These are phyloP conservation scores for Casuarina equisetifolia DNA, from an alignment of 306 rosid species.

Conservation along the genomic window DNA sequence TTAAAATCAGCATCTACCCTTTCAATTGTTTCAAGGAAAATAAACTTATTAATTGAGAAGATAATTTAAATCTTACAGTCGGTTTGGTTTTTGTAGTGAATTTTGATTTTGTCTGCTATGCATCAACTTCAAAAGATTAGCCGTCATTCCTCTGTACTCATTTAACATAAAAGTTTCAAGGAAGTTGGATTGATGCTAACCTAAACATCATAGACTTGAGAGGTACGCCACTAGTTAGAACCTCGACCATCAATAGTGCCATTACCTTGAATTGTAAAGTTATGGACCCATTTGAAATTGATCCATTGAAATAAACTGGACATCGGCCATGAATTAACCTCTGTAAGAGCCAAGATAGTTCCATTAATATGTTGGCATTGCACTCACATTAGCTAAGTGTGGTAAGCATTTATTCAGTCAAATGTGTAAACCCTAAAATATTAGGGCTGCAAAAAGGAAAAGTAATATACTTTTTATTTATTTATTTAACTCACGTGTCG, in stretches of 20 bases:
- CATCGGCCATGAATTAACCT: slow-evolving; percentile 69
- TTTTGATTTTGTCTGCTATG: slow-evolving; percentile 53
- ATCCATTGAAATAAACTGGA: slow-evolving; percentile 80
- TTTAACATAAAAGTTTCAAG: background rate
- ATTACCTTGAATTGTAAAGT: slow-evolving; percentile 76
- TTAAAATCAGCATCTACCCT: background rate
- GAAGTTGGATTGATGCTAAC: slow-evolving; percentile 23
- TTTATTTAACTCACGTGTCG: too few relatives aligned
- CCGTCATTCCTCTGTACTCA: background rate
- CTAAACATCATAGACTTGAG: slow-evolving; percentile 36
- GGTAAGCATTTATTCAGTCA: slow-evolving; percentile 6
- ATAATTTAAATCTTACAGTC: slow-evolving; percentile 50
- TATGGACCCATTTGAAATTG: slow-evolving; percentile 76
- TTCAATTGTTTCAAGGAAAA: too few relatives aligned
- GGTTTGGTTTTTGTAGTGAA: slow-evolving; percentile 62
- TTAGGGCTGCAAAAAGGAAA: background rate
- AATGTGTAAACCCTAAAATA: slow-evolving; percentile 7
- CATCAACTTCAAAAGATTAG: slow-evolving; percentile 7
- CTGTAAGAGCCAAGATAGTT: slow-evolving; percentile 67
- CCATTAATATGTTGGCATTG: slow-evolving; percentile 74
- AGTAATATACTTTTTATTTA: too few relatives aligned
- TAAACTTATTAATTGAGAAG: background rate
- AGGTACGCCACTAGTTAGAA: slow-evolving; percentile 64
- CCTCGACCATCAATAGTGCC: slow-evolving; percentile 91
- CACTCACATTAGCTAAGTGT: slow-evolving; percentile 11